These are phyloP conservation scores for Lineolata rhizophorae DNA, from an alignment of 495 filamentous ascomycete genomes.

Conservation along the genomic window DNA sequence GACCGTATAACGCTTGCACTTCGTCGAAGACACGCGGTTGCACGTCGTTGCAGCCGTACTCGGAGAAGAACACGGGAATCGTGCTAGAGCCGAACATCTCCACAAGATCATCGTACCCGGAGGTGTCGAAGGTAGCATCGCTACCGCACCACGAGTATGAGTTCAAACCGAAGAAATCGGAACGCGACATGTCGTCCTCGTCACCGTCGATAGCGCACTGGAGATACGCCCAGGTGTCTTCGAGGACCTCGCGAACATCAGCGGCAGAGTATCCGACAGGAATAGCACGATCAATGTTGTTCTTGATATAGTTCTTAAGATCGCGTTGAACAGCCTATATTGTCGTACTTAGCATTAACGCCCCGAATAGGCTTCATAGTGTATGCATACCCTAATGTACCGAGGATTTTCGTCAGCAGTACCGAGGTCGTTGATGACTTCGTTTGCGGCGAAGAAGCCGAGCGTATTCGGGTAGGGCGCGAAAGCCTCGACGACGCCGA, in stretches of 20 bases:
- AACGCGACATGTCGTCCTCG: constrained; percentile 36
- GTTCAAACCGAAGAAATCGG: constrained; percentile 86
- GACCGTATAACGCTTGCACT: constrained; percentile 56
- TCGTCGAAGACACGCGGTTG: constrained; percentile 67
- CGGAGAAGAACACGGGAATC: constrained; percentile 86
- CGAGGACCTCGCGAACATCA: constrained; percentile 59
- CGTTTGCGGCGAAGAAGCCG: constrained; percentile 87
- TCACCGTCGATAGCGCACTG: constrained; percentile 52
- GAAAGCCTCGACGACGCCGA: constrained; percentile 84
- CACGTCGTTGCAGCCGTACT: constrained; percentile 82
- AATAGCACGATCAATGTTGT: constrained; percentile 42
- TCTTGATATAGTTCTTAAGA: constrained; percentile 69
- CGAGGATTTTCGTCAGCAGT: constrained; percentile 35
- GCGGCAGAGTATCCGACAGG: constrained; percentile 91
- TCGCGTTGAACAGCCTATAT: constrained; percentile 50
- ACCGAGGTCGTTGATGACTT: constrained; percentile 57
- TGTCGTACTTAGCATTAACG: constrained; percentile 1
- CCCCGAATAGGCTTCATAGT: too few relatives aligned
- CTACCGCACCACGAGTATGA: constrained; percentile 83
- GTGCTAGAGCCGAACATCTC: constrained; percentile 45
- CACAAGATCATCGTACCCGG: constrained; percentile 52
- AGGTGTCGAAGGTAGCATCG: constrained; percentile 41
- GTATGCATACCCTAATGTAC: constrained; percentile 31
- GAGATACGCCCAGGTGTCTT: constrained; percentile 67
- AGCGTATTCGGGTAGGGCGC: constrained; percentile 78